A percentile compares a stretch with the other conserved stretches of the same genome.
These are phyloP conservation scores for Suillus subalutaceus DNA, from an alignment of 768 basidiomycete species.

Conservation along the genomic window DNA sequence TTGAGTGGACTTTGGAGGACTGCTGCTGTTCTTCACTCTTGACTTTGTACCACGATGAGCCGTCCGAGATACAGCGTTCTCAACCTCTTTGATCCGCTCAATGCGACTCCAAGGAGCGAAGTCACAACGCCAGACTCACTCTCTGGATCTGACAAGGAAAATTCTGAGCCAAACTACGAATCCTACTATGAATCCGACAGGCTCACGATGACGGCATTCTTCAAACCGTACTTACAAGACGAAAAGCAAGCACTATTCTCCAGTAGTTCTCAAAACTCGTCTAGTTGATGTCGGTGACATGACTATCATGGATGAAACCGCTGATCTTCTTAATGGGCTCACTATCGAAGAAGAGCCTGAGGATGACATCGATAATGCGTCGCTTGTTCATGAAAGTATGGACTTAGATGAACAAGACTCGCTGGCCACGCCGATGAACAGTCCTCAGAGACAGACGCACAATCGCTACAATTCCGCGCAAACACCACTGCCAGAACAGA, in stretches of 20 bases:
- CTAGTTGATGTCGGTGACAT: conserved; percentile 35
- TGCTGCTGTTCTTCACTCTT: neutral
- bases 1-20: neutral
- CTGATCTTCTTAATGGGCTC: conserved; percentile 12
- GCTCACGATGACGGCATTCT: conserved; percentile 38
- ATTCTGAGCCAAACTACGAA: conserved; percentile 12
- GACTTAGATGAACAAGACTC: conserved; percentile 6
- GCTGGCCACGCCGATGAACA: conserved; percentile 6
- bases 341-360: conserved; percentile 13
- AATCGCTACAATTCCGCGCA: neutral
- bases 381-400: conserved; percentile 9
- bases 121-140: conserved; percentile 28
- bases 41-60: conserved; percentile 14
- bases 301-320: conserved; percentile 19
- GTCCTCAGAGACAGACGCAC: neutral
- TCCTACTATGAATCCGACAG: conserved; percentile 30
- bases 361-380: conserved; percentile 1
- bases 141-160: conserved; percentile 23
- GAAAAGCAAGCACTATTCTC: conserved; percentile 14
- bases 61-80: conserved; percentile 35
- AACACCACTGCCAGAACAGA: conserved; percentile 11
- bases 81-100: conserved; percentile 35
- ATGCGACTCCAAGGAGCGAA: conserved; percentile 29
- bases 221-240: conserved; percentile 30
- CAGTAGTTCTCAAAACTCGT: conserved; percentile 25